These are phyloP conservation scores for Heliosperma pusillum DNA, from an alignment of 148 eudicot genomes.

Conservation along the genomic window DNA sequence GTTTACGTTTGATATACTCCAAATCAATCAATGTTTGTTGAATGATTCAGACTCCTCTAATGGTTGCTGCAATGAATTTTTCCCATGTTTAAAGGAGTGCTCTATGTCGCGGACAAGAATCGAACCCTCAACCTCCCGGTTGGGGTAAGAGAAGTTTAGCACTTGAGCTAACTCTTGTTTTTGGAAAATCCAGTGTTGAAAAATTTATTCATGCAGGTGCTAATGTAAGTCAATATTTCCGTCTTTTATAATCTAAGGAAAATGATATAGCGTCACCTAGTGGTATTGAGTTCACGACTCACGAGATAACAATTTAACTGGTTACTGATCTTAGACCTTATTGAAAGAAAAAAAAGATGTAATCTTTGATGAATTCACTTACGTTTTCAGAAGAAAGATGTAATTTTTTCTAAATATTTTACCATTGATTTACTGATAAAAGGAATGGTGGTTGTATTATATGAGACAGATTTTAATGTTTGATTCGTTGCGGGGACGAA, in stretches of 20 bases:
- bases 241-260: not conserved
- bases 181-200: constrained; percentile 76
- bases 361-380: not conserved
- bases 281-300: no score
- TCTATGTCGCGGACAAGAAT: no score
- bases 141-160: no score
- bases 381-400: not conserved
- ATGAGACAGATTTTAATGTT: constrained; percentile 78
- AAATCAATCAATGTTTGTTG: constrained; percentile 12
- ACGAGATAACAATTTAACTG: no score
- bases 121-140: no score
- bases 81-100: no score
- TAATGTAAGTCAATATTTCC: constrained; percentile 53
- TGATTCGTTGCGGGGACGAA: constrained; percentile 78
- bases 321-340: not conserved
- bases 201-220: constrained; percentile 89
- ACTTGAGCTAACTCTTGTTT: no score
- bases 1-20: no score
- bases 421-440: constrained; percentile 5
- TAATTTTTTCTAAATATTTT: not conserved
- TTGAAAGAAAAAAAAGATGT: not conserved
- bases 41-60: constrained; percentile 77
- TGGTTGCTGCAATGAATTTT: constrained; percentile 97
- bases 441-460: not conserved
- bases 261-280: no score